Percentiles rank a stretch among this genome's conserved stretches.
Conservation (phyloP, 139 green algal genomes). For the Edaphochlamys debaryana region DNA sequence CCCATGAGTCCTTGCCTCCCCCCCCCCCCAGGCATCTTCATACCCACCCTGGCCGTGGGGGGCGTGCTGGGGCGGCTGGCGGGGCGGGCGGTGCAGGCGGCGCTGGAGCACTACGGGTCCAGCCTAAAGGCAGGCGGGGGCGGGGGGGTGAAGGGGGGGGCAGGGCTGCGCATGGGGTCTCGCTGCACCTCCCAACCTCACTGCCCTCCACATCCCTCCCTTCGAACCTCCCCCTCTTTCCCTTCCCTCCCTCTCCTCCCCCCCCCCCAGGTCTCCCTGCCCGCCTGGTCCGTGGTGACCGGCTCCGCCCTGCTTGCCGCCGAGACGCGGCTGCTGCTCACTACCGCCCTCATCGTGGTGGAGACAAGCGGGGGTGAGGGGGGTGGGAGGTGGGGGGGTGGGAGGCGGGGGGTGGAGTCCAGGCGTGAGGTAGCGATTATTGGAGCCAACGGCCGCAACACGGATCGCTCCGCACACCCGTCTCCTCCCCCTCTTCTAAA, state of each 20-base stretch:
- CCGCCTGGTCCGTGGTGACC: background rate
- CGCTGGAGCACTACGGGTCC: background rate
- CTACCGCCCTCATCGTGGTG: background rate
- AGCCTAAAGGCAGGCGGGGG: background rate
- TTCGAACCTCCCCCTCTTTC: background rate
- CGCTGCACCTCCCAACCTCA: background rate
- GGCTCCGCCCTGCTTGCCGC: background rate
- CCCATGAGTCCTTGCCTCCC: no score
- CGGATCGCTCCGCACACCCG: no score
- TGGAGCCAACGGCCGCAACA: no score
- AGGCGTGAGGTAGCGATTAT: no score
- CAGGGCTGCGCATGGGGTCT: background rate
- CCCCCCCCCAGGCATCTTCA: constrained; percentile 4
- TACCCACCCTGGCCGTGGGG: constrained; percentile 2
- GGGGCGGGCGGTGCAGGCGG: background rate
- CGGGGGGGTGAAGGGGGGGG: no score
- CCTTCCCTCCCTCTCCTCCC: background rate
- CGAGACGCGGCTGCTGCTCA: constrained; percentile 7
- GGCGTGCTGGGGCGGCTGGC: background rate
- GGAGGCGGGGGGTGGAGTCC: no score
- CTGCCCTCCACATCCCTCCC: background rate
- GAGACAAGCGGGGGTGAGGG: background rate
- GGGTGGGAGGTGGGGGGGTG: no score
- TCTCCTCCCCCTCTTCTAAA: no score
- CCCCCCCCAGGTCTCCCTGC: background rate